Conservation (phyloP, 441 rosid genomes). For the Adansonia rubrostipa region DNA sequence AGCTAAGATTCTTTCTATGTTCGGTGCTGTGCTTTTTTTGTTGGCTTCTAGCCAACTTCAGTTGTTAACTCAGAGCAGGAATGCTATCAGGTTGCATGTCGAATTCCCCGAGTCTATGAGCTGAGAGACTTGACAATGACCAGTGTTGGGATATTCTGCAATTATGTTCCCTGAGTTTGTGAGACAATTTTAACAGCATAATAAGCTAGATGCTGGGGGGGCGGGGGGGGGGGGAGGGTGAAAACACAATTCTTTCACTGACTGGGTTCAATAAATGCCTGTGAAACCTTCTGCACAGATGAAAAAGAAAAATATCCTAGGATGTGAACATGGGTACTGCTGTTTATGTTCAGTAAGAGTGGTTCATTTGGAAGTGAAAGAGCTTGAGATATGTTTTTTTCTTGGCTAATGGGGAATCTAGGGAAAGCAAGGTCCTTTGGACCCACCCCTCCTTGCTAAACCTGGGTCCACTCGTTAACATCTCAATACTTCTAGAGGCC, state of each 20-base stretch:
- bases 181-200: not conserved
- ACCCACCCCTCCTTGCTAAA: too few species aligned
- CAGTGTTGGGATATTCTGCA: constrained; percentile 6
- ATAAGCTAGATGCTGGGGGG: constrained; percentile 7
- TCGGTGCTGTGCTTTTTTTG: not conserved
- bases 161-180: constrained; percentile 1
- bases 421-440: too few species aligned
- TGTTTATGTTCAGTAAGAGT: not conserved
- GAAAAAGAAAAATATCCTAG: not conserved
- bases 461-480: not conserved
- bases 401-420: too few species aligned
- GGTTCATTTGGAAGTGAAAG: constrained; percentile 1
- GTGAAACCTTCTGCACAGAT: constrained; percentile 14
- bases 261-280: constrained; percentile 11
- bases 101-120: not conserved
- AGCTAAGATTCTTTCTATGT: constrained; percentile 7
- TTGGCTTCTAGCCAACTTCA: constrained; percentile 12
- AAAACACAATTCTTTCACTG: not conserved
- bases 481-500: not conserved
- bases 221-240: not conserved
- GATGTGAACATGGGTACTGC: not conserved
- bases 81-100: not conserved
- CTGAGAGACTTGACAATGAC: not conserved
- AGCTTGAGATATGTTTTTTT: not conserved
- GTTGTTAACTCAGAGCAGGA: not conserved